phyloP scores from a whole-genome alignment of 371 early-diverging fungal species.

The Rhizopus microsporus region DNA sequence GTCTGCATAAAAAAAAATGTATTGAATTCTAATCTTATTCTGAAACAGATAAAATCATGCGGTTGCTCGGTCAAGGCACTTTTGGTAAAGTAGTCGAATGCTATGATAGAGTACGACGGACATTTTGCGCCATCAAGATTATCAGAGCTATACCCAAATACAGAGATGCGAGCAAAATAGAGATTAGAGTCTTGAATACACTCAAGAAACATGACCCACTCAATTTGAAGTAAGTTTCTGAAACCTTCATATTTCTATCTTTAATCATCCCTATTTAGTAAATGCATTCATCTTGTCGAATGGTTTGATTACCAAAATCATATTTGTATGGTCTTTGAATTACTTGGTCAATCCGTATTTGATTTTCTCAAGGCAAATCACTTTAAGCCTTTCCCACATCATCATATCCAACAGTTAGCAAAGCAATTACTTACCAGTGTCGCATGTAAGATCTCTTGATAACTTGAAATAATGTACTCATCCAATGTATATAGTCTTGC shows the following conservation, averaged over 20 bases:
- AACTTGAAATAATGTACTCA: conserved; percentile 13
- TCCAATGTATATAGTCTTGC: conserved; percentile 59
- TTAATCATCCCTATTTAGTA: conserved; percentile 29
- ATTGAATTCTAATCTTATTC: neutral
- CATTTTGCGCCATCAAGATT: conserved; percentile 79
- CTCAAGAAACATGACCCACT: conserved; percentile 78
- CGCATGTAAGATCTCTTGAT: conserved; percentile 54
- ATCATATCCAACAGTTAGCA: conserved; percentile 85
- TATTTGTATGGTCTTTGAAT: conserved; percentile 96
- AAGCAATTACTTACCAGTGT: conserved; percentile 75
- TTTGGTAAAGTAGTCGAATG: conserved; percentile 96
- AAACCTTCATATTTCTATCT: neutral
- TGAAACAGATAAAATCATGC: conserved; percentile 72
- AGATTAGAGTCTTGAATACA: conserved; percentile 82
- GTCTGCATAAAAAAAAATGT: conserved; percentile 11
- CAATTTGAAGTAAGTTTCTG: conserved; percentile 53
- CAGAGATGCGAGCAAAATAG: conserved; percentile 88
- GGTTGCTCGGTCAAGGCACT: conserved; percentile 93
- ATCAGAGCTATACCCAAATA: conserved; percentile 94
- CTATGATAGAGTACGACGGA: conserved; percentile 64
- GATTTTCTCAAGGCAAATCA: conserved; percentile 92
- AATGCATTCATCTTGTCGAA: conserved; percentile 78
- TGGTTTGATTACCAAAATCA: conserved; percentile 89
- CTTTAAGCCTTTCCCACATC: conserved; percentile 84
- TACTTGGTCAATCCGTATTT: conserved; percentile 85